Evolutionary conservation across 208 protist species (phyloP).

Genomic region (Leishmania gerbilli): DNA sequence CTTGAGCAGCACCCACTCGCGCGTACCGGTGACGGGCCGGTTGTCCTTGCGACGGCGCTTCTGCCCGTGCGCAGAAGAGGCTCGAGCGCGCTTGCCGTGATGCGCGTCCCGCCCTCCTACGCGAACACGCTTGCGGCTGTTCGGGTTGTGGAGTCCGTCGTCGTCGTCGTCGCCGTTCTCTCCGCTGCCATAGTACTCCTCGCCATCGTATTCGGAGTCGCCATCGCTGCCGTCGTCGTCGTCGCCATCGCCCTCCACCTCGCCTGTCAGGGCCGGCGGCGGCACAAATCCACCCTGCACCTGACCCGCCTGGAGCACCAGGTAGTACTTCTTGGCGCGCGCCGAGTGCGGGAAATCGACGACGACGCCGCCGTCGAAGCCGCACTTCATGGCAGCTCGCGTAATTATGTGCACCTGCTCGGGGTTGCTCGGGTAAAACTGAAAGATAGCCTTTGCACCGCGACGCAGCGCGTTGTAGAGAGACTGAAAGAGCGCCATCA

Average conservation of each 20-base stretch:
- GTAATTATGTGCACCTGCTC: conserved; percentile 98
- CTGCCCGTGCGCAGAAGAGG: conserved; percentile 21
- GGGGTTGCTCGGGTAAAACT: conserved; percentile 97
- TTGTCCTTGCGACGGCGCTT: conserved; percentile 72
- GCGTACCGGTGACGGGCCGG: conserved; percentile 72
- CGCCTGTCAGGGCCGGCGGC: conserved; percentile 38
- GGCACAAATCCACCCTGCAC: conserved; percentile 72
- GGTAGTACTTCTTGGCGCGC: conserved; percentile 97
- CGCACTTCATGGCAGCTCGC: conserved; percentile 95
- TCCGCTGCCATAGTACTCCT: conserved; percentile 34
- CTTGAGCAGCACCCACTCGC: conserved; percentile 96
- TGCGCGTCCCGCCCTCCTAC: conserved; percentile 44
- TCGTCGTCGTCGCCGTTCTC: conserved; percentile 37
- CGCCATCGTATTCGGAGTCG: conserved; percentile 15
- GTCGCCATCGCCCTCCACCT: conserved; percentile 43
- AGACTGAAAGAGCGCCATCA: conserved; percentile 96
- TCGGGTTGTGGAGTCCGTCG: conserved; percentile 19
- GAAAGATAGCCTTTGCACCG: conserved; percentile 94
- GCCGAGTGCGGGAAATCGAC: conserved; percentile 98
- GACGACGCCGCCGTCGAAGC: conserved; percentile 98
- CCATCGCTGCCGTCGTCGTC: conserved; percentile 40
- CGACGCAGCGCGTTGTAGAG: conserved; percentile 95
- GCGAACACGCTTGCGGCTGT: conserved; percentile 39
- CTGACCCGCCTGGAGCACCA: conserved; percentile 91
- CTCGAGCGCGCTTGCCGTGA: conserved; percentile 49